Evolutionary conservation across 2,329 filamentous ascomycete species (phyloP).

Genomic region (Ophiostoma populinum): DNA sequence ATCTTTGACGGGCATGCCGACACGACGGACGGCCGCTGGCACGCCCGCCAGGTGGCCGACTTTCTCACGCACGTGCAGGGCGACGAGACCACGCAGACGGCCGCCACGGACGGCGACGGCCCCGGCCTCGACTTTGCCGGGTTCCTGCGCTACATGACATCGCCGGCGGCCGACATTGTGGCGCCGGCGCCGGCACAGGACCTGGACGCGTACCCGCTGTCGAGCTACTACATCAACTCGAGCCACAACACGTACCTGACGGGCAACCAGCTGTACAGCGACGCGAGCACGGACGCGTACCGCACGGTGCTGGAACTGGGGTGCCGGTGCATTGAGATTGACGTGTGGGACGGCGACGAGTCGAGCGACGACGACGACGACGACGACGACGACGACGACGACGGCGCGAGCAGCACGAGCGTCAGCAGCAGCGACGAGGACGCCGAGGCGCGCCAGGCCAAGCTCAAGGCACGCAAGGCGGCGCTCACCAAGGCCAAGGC

Average conservation of each 20-base stretch:
- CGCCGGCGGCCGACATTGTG: constrained; percentile 25
- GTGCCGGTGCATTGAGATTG: constrained; percentile 83
- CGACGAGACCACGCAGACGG: constrained; percentile 21
- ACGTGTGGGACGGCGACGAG: constrained; percentile 39
- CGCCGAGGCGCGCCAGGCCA: constrained; percentile 2
- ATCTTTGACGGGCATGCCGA: constrained; percentile 29
- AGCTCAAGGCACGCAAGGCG: constrained; percentile 31
- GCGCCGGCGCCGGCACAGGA: constrained; percentile 25
- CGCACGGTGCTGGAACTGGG: constrained; percentile 67
- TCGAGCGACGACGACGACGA: constrained; percentile 19
- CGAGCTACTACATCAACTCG: constrained; percentile 85
- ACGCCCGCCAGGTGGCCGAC: constrained; percentile 23
- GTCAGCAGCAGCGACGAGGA: constrained; percentile 31
- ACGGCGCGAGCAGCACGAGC: constrained; percentile 12
- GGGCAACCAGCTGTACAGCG: constrained; percentile 73
- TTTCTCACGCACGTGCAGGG: constrained; percentile 31
- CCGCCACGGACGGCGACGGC: constrained; percentile 9
- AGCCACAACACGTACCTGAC: constrained; percentile 92
- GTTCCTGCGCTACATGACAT: constrained; percentile 41
- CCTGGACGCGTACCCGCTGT: constrained; percentile 54
- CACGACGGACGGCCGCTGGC: constrained; percentile 25
- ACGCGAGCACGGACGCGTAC: constrained; percentile 77
- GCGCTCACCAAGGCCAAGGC: constrained; percentile 48
- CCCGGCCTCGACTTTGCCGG: constrained; percentile 26
- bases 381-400: background rate